phyloP scores from a whole-genome alignment of 305 asterid genomes.

The Fraxinus velutina region DNA sequence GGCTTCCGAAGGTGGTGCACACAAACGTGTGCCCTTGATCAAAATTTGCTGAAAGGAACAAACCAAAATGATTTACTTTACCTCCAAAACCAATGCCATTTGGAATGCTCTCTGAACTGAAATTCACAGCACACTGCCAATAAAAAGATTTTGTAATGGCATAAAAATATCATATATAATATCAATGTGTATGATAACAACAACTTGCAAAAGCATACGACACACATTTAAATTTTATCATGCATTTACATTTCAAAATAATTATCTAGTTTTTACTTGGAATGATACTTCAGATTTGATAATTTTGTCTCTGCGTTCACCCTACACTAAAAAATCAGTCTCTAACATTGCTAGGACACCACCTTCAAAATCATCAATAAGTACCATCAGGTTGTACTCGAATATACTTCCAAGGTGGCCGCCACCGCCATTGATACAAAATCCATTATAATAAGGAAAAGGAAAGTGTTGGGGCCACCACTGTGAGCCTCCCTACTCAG shows the following conservation, averaged over 20 bases:
- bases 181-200: not conserved
- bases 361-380: not conserved
- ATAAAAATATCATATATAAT: not conserved
- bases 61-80: conserved; percentile 56
- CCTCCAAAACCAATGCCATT: conserved; percentile 98
- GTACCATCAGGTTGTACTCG: not conserved
- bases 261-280: not conserved
- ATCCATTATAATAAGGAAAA: not conserved
- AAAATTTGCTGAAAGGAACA: conserved; percentile 74
- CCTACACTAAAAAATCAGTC: not conserved
- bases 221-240: not conserved
- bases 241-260: not conserved
- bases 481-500: not conserved
- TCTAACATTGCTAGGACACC: not conserved
- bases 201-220: not conserved
- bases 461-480: not conserved
- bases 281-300: not conserved
- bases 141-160: not conserved
- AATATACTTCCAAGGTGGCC: not conserved
- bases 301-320: not conserved
- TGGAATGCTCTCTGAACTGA: conserved; percentile 88
- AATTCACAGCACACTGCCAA: conserved; percentile 79
- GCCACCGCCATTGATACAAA: not conserved
- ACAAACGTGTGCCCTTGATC: conserved; percentile 74
- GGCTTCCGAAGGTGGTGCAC: conserved; percentile 81